These are phyloP conservation scores for Clarireedia hainanense DNA, from an alignment of 2,329 filamentous ascomycete species.

Conservation along the genomic window DNA sequence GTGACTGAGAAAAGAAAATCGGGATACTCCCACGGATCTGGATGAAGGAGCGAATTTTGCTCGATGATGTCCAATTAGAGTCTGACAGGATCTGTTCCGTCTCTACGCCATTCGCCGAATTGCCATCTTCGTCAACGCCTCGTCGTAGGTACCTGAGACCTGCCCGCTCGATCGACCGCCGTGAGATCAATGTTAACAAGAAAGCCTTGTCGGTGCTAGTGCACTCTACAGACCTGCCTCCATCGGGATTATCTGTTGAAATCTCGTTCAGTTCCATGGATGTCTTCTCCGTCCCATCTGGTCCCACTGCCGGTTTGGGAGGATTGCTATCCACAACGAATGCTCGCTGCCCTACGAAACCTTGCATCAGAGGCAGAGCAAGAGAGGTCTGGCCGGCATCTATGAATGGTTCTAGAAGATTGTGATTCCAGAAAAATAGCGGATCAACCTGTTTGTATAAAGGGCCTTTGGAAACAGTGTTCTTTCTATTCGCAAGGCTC, in stretches of 20 bases:
- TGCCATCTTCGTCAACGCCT: conserved; percentile 83
- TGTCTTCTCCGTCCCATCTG: conserved; percentile 39
- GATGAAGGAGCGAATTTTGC: conserved; percentile 71
- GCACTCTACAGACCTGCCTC: conserved; percentile 9
- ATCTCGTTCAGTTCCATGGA: conserved; percentile 34
- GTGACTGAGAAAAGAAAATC: conserved; percentile 89
- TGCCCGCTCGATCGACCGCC: conserved; percentile 76
- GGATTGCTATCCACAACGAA: conserved; percentile 65
- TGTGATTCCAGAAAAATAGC: conserved; percentile 84
- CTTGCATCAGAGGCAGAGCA: conserved; percentile 79
- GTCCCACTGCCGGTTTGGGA: conserved; percentile 35
- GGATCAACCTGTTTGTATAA: conserved; percentile 67
- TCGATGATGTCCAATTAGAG: conserved; percentile 52
- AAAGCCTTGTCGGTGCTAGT: conserved; percentile 18
- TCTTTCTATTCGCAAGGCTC: conserved; percentile 39
- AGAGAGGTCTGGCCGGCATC: conserved; percentile 63
- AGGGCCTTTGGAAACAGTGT: conserved; percentile 44
- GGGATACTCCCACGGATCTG: conserved; percentile 90
- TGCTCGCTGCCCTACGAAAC: conserved; percentile 79
- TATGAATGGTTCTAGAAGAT: conserved; percentile 67
- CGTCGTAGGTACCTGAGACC: conserved; percentile 85
- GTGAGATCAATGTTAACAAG: conserved; percentile 84
- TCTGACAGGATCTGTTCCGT: conserved; percentile 88
- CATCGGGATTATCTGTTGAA: conserved; percentile 20
- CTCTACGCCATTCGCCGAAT: conserved; percentile 84